These are phyloP conservation scores for Candida ascalaphidarum DNA, from an alignment of 805 yeast genomes.

Conservation along the genomic window DNA sequence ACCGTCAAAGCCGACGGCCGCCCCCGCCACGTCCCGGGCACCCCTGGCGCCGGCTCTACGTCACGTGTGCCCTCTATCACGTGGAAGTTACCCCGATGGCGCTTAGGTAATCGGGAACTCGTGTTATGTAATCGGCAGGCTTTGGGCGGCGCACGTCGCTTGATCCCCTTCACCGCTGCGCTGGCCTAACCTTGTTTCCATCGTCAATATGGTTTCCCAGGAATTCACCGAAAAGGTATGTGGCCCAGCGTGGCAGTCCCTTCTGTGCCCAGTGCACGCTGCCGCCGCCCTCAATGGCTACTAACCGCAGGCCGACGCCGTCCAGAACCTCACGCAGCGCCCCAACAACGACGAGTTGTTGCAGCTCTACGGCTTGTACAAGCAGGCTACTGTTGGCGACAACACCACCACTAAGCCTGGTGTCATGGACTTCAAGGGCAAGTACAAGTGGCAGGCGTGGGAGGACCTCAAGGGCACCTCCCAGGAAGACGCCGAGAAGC, in stretches of 20 bases:
- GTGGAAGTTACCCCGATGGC: too few relatives aligned
- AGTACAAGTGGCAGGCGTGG: slow-evolving; percentile 99
- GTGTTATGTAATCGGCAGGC: too few relatives aligned
- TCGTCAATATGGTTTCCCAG: slow-evolving; percentile 13
- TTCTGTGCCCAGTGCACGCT: neutral
- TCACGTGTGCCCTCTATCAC: too few relatives aligned
- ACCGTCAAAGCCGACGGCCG: too few relatives aligned
- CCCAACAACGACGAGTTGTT: slow-evolving; percentile 85
- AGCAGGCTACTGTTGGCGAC: slow-evolving; percentile 97
- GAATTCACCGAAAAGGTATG: slow-evolving; percentile 21
- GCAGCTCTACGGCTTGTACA: slow-evolving; percentile 83
- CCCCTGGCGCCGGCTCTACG: too few relatives aligned
- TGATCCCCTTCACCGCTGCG: too few relatives aligned
- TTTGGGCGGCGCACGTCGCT: too few relatives aligned
- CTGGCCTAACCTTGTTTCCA: too few relatives aligned
- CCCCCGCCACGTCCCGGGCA: too few relatives aligned
- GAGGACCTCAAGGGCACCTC: slow-evolving; percentile 75
- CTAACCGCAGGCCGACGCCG: slow-evolving; percentile 61
- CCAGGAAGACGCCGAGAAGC: slow-evolving; percentile 83
- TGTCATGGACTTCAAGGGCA: slow-evolving; percentile 85
- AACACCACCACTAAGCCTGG: slow-evolving; percentile 85
- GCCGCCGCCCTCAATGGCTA: too few relatives aligned
- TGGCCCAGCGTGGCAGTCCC: slow-evolving; percentile 1
- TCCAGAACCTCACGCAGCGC: slow-evolving; percentile 61
- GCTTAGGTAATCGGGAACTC: too few relatives aligned